Base-by-base conservation (phyloP, 75 land plant species). In the Cunninghamia lanceolata region DNA sequence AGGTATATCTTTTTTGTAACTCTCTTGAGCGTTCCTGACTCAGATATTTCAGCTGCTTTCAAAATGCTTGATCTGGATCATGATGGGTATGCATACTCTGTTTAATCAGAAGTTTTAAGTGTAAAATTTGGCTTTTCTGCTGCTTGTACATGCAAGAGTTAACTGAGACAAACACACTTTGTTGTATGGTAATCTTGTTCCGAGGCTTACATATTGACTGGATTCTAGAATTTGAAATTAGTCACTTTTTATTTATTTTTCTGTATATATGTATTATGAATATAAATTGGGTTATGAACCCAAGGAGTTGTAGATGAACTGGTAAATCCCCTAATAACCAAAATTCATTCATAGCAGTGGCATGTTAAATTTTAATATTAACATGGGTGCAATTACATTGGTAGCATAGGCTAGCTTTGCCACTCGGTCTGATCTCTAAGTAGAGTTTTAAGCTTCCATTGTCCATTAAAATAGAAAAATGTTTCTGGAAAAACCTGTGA, bases 1-100 rank as follows among this genome's bases (percentile, higher is more conserved):
- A 97, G 99, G 90, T 97, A 96, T 73, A 91, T 97, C 38, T 97
- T 97, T 85, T 95, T 96, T 83, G 93, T 95, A 1, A 96, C 99
- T 4, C 91, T 97, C 3, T 91, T 97, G 83, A 95, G 99, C 88
- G 93, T 97, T 43, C 96, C 99, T 43, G 99, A 96, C 82, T 88
- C 93, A 42, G 95, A 94, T 89, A 94, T 96, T 87, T 89, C 90
- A 36, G 93, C 94, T 47, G 91, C 98, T 11, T 94, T 97, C 59
- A 93, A 93, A 87, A 97, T 97, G 99, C 95, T 96, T 92, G 99
- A 97, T 88, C 74, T 88, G 46, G 93, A 97, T 89, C 82, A 91
- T 52, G 92, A 96, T 87, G 99, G 96, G 99, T 95, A 90, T 19
- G 93, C 71, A 30, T 77, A 54, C 34, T 43, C 50, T 42, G 9